These are phyloP conservation scores for Moesziomyces globuligerus DNA, from an alignment of 1,284 basidiomycete genomes.

Conservation along the genomic window DNA sequence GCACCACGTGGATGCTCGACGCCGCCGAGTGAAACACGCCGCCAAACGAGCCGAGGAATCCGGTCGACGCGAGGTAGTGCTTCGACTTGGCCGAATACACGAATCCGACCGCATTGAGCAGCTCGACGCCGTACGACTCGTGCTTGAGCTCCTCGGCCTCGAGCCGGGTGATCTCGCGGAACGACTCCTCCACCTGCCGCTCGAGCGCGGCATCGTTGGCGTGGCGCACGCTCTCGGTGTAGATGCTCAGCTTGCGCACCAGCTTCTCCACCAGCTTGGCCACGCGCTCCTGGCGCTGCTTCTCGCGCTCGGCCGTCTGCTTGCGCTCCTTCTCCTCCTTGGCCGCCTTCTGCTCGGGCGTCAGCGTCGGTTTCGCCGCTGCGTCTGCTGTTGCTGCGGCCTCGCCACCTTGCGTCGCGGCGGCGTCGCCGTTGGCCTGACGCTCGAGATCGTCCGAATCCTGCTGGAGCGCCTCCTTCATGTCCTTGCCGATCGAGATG, in stretches of 20 bases:
- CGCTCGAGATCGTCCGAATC: constrained; percentile 75
- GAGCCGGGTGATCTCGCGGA: constrained; percentile 62
- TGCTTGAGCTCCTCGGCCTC: constrained; percentile 71
- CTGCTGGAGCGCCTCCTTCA: constrained; percentile 97
- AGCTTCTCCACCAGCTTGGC: constrained; percentile 84
- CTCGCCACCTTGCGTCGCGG: background rate
- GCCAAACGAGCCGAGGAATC: constrained; percentile 53
- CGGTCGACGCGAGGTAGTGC: constrained; percentile 61
- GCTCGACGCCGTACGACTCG: constrained; percentile 90
- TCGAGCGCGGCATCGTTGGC: constrained; percentile 77
- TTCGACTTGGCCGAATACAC: constrained; percentile 75
- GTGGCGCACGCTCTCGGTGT: constrained; percentile 85
- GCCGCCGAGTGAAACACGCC: constrained; percentile 59
- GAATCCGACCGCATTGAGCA: constrained; percentile 89
- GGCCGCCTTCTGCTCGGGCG: constrained; percentile 82
- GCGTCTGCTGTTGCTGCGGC: background rate
- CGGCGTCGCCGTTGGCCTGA: constrained; percentile 45
- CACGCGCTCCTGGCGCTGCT: constrained; percentile 80
- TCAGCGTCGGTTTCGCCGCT: constrained; percentile 71
- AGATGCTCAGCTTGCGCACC: constrained; percentile 87
- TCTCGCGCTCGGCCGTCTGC: constrained; percentile 81
- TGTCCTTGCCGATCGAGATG: constrained; percentile 87
- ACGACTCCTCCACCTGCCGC: constrained; percentile 56
- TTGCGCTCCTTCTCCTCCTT: constrained; percentile 76
- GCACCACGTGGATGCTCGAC: constrained; percentile 58